Conservation (phyloP, 345 rosid species). For the Salix dunnii region DNA sequence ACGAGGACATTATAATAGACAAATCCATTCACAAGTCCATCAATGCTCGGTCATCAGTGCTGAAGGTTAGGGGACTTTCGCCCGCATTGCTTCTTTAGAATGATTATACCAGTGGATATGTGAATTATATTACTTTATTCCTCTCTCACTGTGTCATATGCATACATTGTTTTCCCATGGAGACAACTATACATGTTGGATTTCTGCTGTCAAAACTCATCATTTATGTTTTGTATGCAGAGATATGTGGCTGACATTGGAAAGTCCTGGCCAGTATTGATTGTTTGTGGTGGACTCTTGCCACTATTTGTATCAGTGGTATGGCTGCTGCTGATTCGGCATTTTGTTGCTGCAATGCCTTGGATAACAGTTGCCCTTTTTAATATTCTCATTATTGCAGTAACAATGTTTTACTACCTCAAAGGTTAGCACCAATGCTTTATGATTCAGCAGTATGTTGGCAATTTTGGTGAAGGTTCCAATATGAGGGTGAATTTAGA, state of each 20-base stretch:
- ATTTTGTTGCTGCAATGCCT: conserved; percentile 95
- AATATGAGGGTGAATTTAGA: too few relatives aligned
- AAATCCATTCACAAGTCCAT: conserved; percentile 71
- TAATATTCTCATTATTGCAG: conserved; percentile 71
- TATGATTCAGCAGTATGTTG: not conserved
- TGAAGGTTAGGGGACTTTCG: conserved; percentile 57
- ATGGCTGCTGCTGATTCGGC: conserved; percentile 88
- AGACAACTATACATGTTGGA: not conserved
- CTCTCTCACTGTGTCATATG: not conserved
- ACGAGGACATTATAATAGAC: conserved; percentile 76
- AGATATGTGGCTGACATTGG: conserved; percentile 93
- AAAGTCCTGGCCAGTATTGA: conserved; percentile 91
- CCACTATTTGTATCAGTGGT: conserved; percentile 83
- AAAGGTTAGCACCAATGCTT: conserved; percentile 51
- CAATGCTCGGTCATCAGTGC: conserved; percentile 79
- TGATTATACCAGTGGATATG: not conserved
- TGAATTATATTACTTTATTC: not conserved
- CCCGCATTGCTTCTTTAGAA: not conserved
- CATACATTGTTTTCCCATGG: not conserved
- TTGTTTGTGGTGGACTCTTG: conserved; percentile 89
- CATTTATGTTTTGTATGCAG: conserved; percentile 40
- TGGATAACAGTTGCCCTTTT: conserved; percentile 90
- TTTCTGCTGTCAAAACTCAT: conserved; percentile 12
- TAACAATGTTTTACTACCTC: conserved; percentile 76
- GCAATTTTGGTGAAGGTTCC: too few relatives aligned